These are phyloP conservation scores for Pseudogymnoascus sp. DNA, from an alignment of 2,329 filamentous ascomycete genomes.

Conservation along the genomic window DNA sequence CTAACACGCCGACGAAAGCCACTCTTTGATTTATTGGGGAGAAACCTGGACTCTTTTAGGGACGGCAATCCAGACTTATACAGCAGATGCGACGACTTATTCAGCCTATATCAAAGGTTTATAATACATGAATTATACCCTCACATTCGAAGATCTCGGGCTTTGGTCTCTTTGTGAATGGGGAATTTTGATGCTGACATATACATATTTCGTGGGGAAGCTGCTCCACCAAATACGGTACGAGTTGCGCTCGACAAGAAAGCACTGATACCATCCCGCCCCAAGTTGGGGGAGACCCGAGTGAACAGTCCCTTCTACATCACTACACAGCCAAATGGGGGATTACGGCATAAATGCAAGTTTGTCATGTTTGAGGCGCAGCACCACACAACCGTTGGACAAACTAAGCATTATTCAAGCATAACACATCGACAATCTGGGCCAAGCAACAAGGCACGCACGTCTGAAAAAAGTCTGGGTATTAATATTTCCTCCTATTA, in stretches of 20 bases:
- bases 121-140: background rate
- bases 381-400: background rate
- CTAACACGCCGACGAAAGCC: background rate
- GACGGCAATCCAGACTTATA: background rate
- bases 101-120: background rate
- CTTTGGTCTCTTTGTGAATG: background rate
- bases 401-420: background rate
- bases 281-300: no score
- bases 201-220: conserved; percentile 7
- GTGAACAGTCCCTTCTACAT: no score
- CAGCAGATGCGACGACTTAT: background rate
- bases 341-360: background rate
- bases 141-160: no score
- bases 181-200: background rate
- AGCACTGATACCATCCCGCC: background rate
- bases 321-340: background rate
- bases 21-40: background rate
- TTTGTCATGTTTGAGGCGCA: background rate
- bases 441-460: background rate
- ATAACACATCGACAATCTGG: background rate
- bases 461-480: background rate
- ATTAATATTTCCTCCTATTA: conserved; percentile 2
- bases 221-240: background rate
- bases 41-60: background rate
- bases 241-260: background rate